Conservation (phyloP, 371 early-diverging fungal genomes). For the Mortierella sp. region DNA sequence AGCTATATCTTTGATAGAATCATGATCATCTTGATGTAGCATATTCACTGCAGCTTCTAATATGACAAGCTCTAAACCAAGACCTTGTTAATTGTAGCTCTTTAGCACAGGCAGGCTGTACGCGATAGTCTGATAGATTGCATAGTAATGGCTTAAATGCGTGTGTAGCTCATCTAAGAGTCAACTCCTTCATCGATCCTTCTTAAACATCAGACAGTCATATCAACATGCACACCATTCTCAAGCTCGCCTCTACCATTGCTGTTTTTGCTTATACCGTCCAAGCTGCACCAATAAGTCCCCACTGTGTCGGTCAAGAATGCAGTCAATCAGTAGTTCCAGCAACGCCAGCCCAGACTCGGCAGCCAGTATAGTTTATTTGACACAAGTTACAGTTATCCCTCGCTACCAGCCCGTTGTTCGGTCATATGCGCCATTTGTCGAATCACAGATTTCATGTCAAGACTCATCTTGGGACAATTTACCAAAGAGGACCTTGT, state of each 20-base stretch:
- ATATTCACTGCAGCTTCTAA: no score
- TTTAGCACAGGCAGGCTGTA: no score
- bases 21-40: no score
- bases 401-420: slow-evolving; percentile 1
- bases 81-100: no score
- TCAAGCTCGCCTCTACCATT: slow-evolving; percentile 16
- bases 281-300: slow-evolving; percentile 10
- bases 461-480: no score
- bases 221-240: slow-evolving; percentile 1
- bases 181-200: not conserved
- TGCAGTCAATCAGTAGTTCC: slow-evolving; percentile 2
- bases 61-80: no score
- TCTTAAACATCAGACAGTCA: not conserved
- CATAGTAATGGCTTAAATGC: not conserved
- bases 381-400: slow-evolving; percentile 5
- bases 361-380: slow-evolving; percentile 3
- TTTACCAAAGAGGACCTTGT: no score
- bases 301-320: not conserved
- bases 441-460: not conserved
- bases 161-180: not conserved
- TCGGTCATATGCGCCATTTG: not conserved
- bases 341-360: slow-evolving; percentile 7
- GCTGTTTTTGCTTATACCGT: slow-evolving; percentile 6
- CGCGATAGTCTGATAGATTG: not conserved
- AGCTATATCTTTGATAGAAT: no score